Evolutionary conservation across 495 filamentous ascomycete species (phyloP).

Genomic region (Cercophora sp.): DNA sequence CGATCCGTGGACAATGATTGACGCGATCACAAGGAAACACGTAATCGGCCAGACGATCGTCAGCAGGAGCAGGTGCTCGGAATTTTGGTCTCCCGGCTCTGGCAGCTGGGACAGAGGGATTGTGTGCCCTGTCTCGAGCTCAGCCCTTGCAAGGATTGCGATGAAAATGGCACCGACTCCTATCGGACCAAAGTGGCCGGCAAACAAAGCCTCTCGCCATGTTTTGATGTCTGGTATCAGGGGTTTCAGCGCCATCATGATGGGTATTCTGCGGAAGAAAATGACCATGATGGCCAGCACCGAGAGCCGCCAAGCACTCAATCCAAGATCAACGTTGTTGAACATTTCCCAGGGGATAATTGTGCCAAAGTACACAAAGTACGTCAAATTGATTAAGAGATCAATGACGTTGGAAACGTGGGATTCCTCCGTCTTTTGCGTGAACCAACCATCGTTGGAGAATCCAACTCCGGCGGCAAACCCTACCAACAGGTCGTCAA

Average conservation of each 20-base stretch:
- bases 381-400: slow-evolving; percentile 91
- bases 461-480: slow-evolving; percentile 95
- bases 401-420: slow-evolving; percentile 99
- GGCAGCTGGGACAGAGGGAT: slow-evolving; percentile 67
- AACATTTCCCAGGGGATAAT: slow-evolving; percentile 93
- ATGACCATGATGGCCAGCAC: slow-evolving; percentile 90
- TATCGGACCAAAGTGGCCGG: slow-evolving; percentile 97
- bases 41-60: slow-evolving; percentile 93
- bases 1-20: slow-evolving; percentile 94
- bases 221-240: slow-evolving; percentile 96
- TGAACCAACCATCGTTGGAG: slow-evolving; percentile 99
- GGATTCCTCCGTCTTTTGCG: slow-evolving; percentile 95
- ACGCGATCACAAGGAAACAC: slow-evolving; percentile 87
- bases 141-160: slow-evolving; percentile 83
- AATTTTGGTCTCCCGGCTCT: slow-evolving; percentile 46
- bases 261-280: slow-evolving; percentile 92
- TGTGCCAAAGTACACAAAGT: slow-evolving; percentile 95
- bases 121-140: slow-evolving; percentile 69
- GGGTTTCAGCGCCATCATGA: slow-evolving; percentile 90
- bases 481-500: slow-evolving; percentile 95
- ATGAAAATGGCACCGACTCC: slow-evolving; percentile 97
- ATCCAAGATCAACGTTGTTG: slow-evolving; percentile 65
- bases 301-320: slow-evolving; percentile 80
- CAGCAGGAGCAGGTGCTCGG: slow-evolving; percentile 68
- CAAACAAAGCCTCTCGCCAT: slow-evolving; percentile 96